These are phyloP conservation scores for Spongispora temasekensis DNA, from an alignment of 1,284 basidiomycete genomes.

Conservation along the genomic window DNA sequence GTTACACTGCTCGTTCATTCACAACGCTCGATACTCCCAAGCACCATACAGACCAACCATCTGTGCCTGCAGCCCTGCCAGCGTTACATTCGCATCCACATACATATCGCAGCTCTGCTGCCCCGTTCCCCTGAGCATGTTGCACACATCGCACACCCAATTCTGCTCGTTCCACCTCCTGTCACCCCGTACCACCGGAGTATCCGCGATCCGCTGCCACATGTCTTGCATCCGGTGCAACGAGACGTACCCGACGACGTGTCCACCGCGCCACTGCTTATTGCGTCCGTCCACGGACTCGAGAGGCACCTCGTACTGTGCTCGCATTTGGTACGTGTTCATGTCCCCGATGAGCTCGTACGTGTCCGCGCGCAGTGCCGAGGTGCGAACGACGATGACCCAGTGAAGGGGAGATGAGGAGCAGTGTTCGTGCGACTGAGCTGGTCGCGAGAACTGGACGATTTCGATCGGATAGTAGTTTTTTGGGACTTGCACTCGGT, in stretches of 20 bases:
- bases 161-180: conserved; percentile 20
- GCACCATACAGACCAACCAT: no score
- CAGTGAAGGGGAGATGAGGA: conserved; percentile 29
- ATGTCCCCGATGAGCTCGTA: conserved; percentile 34
- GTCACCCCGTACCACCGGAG: conserved; percentile 8
- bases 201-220: conserved; percentile 14
- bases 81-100: neutral
- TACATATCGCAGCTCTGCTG: conserved; percentile 3
- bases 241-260: conserved; percentile 22
- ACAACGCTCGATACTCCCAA: no score
- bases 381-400: conserved; percentile 27
- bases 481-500: conserved; percentile 20
- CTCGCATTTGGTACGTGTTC: conserved; percentile 22
- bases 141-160: conserved; percentile 20
- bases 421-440: conserved; percentile 20
- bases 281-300: neutral
- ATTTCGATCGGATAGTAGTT: conserved; percentile 26
- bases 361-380: conserved; percentile 19
- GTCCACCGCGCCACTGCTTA: conserved; percentile 17
- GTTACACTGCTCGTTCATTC: no score
- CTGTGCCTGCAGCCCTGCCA: neutral
- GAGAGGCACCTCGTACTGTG: conserved; percentile 15
- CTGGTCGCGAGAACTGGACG: conserved; percentile 35
- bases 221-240: conserved; percentile 11
- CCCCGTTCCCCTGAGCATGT: no score